A percentile compares a stretch with the other conserved stretches of the same genome.
phyloP scores from a whole-genome alignment of 1,284 basidiomycete species.

The Entoloma clypeatum region DNA sequence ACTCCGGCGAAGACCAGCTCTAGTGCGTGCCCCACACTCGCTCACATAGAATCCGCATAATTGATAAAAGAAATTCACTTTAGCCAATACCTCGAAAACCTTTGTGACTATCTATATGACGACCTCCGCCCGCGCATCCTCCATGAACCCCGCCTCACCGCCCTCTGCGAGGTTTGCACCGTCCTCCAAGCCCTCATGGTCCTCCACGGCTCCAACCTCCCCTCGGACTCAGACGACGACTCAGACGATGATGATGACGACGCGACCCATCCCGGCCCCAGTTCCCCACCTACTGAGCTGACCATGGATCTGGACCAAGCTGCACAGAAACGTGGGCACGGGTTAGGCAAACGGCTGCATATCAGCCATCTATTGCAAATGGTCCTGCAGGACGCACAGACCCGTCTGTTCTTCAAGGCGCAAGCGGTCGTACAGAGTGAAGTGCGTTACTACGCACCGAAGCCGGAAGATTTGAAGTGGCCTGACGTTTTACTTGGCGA shows the following conservation, averaged over 20 bases:
- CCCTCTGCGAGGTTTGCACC: conserved; percentile 90
- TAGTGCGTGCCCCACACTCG: conserved; percentile 59
- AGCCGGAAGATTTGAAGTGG: conserved; percentile 77
- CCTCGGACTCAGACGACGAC: no score
- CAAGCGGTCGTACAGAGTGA: conserved; percentile 87
- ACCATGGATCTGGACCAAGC: conserved; percentile 42
- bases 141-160: conserved; percentile 82
- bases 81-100: conserved; percentile 82
- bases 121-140: conserved; percentile 90
- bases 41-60: not conserved
- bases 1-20: conserved; percentile 76
- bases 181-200: conserved; percentile 93
- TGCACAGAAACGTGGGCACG: conserved; percentile 24
- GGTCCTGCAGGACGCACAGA: conserved; percentile 92
- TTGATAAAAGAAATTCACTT: conserved; percentile 5
- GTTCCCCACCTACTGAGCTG: conserved; percentile 19
- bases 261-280: conserved; percentile 19
- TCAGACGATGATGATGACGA: conserved; percentile 36
- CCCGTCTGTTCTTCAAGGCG: conserved; percentile 89
- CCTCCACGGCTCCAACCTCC: conserved; percentile 57
- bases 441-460: conserved; percentile 77
- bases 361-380: conserved; percentile 73
- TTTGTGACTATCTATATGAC: conserved; percentile 92
- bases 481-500: conserved; percentile 71
- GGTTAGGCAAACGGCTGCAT: conserved; percentile 51